Percentiles rank a stretch among this genome's conserved stretches.
These are phyloP conservation scores for Pyrus communis DNA, from an alignment of 306 rosid genomes.

Conservation along the genomic window DNA sequence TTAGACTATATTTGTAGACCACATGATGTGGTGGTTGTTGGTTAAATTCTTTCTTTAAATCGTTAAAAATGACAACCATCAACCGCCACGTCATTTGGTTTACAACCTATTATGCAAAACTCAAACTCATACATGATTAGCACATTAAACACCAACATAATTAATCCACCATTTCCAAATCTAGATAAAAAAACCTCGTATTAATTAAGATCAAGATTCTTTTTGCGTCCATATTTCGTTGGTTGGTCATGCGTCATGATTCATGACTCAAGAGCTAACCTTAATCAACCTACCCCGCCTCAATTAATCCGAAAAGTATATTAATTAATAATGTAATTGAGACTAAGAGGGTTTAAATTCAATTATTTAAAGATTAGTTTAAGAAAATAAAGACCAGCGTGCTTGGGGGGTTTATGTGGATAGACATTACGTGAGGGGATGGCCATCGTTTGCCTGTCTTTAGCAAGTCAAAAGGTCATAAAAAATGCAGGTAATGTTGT, in stretches of 20 bases:
- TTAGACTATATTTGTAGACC: too few species aligned
- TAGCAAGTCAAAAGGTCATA: background rate
- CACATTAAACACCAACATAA: background rate
- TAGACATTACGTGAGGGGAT: background rate
- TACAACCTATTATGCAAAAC: background rate
- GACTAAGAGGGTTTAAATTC: background rate
- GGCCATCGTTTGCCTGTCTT: background rate
- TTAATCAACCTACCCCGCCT: background rate
- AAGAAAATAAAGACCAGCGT: background rate
- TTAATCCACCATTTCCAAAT: background rate
- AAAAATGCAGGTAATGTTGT: background rate
- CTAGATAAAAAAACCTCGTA: background rate
- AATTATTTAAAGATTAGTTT: background rate
- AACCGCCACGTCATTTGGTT: too few species aligned
- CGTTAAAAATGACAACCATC: too few species aligned
- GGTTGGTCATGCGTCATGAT: background rate
- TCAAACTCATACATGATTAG: background rate
- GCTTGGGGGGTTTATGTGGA: background rate
- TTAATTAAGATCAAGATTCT: background rate
- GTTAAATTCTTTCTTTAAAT: too few species aligned
- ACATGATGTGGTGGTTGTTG: too few species aligned
- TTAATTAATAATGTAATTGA: too few species aligned
- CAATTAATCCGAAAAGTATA: too few species aligned
- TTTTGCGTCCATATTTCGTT: background rate
- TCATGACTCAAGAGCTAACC: background rate